Evolutionary conservation across 1,284 basidiomycete species (phyloP).

Genomic region (Athelia psychrophila): DNA sequence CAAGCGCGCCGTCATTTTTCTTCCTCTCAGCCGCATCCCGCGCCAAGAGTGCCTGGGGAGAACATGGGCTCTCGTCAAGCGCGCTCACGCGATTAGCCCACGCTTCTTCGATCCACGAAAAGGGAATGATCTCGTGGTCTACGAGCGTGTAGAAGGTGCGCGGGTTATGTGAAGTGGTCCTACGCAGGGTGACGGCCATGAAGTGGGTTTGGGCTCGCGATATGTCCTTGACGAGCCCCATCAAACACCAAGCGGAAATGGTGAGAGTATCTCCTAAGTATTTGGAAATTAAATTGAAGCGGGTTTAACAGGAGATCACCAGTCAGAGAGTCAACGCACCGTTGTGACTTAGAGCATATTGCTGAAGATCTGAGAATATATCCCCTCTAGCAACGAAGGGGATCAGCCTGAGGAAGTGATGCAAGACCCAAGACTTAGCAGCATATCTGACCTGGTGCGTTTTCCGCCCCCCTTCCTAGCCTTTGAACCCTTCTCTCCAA

Average conservation of each 20-base stretch:
- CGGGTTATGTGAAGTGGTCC: neutral
- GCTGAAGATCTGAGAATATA: neutral
- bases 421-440: conserved; percentile 7
- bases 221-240: neutral
- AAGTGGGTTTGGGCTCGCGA: neutral
- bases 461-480: neutral
- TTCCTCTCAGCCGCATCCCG: neutral
- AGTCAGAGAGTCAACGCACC: neutral
- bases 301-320: neutral
- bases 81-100: neutral
- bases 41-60: neutral
- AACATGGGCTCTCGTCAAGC: neutral
- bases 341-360: neutral
- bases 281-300: neutral
- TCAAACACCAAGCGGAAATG: neutral
- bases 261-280: neutral
- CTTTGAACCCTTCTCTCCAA: neutral
- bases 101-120: neutral
- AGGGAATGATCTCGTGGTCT: neutral
- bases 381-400: neutral
- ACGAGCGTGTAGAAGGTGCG: neutral
- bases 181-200: neutral
- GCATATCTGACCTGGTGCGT: conserved; percentile 19
- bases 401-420: neutral
- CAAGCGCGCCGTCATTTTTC: neutral